phyloP scores from a whole-genome alignment of 306 rosid genomes.

The Trifolium dubium region DNA sequence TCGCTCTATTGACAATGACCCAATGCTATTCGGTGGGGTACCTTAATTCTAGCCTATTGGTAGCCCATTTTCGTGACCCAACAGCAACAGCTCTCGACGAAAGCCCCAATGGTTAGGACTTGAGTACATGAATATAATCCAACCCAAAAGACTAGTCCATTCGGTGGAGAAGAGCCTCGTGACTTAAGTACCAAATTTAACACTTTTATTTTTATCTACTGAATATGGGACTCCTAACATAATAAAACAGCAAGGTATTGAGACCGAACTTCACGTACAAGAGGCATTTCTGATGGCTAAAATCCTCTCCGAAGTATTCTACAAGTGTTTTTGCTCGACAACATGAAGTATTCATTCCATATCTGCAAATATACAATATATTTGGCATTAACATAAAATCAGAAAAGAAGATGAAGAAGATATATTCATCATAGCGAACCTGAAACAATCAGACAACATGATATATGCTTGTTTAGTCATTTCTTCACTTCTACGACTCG shows the following conservation, averaged over 20 bases:
- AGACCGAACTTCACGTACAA: slow-evolving; percentile 58
- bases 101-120: too few relatives aligned
- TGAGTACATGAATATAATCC: too few relatives aligned
- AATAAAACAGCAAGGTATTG: slow-evolving; percentile 22
- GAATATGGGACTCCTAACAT: background rate
- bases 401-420: slow-evolving; percentile 37
- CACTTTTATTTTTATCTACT: too few relatives aligned
- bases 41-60: too few relatives aligned
- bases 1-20: too few relatives aligned
- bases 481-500: slow-evolving; percentile 74
- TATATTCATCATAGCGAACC: slow-evolving; percentile 55
- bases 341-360: slow-evolving; percentile 79
- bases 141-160: too few relatives aligned
- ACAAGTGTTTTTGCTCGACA: slow-evolving; percentile 86
- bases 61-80: too few relatives aligned
- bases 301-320: slow-evolving; percentile 88
- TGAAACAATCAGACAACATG: slow-evolving; percentile 93
- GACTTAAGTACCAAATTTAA: too few relatives aligned
- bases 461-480: slow-evolving; percentile 74
- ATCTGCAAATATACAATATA: slow-evolving; percentile 54
- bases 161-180: too few relatives aligned
- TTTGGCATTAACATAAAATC: slow-evolving; percentile 23
- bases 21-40: too few relatives aligned
- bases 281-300: slow-evolving; percentile 65
- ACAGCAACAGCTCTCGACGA: too few relatives aligned